These are phyloP conservation scores for Suillus spraguei DNA, from an alignment of 768 basidiomycete genomes.

Conservation along the genomic window DNA sequence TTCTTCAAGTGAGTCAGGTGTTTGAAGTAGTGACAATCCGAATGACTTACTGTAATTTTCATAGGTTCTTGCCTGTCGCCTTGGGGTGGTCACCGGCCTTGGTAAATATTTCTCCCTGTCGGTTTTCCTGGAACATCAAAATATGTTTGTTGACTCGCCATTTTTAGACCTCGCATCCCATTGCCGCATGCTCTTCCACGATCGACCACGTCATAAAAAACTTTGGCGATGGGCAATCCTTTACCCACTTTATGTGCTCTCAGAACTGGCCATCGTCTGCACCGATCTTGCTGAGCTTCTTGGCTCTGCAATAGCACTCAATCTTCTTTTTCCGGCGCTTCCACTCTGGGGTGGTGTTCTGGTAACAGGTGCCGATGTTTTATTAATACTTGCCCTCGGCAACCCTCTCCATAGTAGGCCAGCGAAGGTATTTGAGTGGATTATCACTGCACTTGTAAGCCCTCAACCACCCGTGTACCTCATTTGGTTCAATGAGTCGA, in stretches of 20 bases:
- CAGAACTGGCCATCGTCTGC: slow-evolving; percentile 74
- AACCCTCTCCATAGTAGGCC: slow-evolving; percentile 71
- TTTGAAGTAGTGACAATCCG: background rate
- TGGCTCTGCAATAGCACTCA: slow-evolving; percentile 80
- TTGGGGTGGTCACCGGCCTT: slow-evolving; percentile 83
- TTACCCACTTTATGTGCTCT: slow-evolving; percentile 64
- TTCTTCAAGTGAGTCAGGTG: slow-evolving; percentile 63
- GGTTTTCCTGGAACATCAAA: background rate
- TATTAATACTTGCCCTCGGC: slow-evolving; percentile 69
- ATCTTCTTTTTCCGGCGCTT: slow-evolving; percentile 69
- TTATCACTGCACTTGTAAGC: slow-evolving; percentile 65
- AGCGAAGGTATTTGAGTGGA: slow-evolving; percentile 65
- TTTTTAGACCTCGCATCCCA: slow-evolving; percentile 59
- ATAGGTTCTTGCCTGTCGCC: slow-evolving; percentile 73
- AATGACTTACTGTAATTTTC: slow-evolving; percentile 11
- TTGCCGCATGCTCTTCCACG: slow-evolving; percentile 64
- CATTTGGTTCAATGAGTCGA: background rate
- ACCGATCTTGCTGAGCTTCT: slow-evolving; percentile 84
- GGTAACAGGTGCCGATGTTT: slow-evolving; percentile 67
- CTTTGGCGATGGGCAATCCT: slow-evolving; percentile 60
- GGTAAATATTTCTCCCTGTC: slow-evolving; percentile 45
- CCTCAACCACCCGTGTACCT: background rate
- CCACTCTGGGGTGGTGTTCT: slow-evolving; percentile 73
- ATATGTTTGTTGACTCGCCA: slow-evolving; percentile 21
- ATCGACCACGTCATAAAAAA: slow-evolving; percentile 59